phyloP scores from a whole-genome alignment of 108 stramenopile genomes.

The Pseudonitzschia pungens region DNA sequence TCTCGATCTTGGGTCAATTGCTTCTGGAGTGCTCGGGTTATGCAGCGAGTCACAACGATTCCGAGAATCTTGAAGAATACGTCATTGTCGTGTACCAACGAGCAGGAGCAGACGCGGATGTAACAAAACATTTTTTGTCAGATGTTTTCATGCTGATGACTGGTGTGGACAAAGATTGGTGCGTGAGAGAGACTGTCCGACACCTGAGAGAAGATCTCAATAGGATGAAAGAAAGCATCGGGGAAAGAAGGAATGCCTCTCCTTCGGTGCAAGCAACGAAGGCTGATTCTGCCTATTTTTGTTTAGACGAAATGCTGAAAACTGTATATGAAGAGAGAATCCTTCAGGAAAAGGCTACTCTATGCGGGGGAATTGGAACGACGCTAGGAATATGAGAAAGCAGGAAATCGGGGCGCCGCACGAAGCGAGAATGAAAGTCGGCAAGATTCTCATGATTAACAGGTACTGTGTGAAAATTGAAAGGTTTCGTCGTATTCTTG shows the following conservation, averaged over 20 bases:
- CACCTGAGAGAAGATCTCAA: constrained; percentile 33
- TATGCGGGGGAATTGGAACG: constrained; percentile 2
- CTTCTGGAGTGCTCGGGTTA: constrained; percentile 52
- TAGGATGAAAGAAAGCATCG: constrained; percentile 22
- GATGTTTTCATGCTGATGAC: constrained; percentile 44
- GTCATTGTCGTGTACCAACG: constrained; percentile 76
- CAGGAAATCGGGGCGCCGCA: too few species aligned
- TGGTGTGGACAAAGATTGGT: constrained; percentile 11
- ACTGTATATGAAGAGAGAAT: constrained; percentile 41
- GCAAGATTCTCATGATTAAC: too few species aligned
- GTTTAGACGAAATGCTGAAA: constrained; percentile 35
- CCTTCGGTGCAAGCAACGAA: neutral
- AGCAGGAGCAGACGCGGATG: constrained; percentile 35
- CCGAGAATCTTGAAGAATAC: constrained; percentile 56
- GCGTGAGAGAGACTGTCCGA: constrained; percentile 20
- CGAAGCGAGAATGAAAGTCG: too few species aligned
- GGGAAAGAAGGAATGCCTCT: constrained; percentile 9
- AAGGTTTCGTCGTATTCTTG: too few species aligned
- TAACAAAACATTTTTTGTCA: constrained; percentile 43
- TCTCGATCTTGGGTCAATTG: constrained; percentile 50
- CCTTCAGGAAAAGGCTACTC: constrained; percentile 21
- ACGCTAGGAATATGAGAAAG: too few species aligned
- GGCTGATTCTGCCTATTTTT: neutral
- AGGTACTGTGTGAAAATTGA: too few species aligned
- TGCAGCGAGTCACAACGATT: constrained; percentile 32